phyloP scores from a whole-genome alignment of 257 asterid genomes.

The Solanum piurae region DNA sequence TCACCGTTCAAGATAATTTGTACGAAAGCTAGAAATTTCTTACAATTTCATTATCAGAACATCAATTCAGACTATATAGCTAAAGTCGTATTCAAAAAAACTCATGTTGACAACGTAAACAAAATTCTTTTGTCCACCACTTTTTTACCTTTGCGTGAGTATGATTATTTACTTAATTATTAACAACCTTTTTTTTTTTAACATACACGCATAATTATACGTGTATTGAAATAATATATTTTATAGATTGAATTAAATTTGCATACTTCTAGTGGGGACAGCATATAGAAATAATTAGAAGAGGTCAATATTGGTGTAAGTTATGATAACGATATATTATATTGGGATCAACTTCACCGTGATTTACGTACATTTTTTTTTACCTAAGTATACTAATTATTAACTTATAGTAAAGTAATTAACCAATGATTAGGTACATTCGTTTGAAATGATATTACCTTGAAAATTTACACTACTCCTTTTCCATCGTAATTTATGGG shows the following conservation, averaged over 20 bases:
- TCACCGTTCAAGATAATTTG: background rate
- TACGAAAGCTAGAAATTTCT: background rate
- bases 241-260: background rate
- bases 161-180: background rate
- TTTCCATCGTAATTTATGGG: background rate
- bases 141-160: background rate
- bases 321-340: background rate
- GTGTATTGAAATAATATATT: background rate
- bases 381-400: background rate
- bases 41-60: background rate
- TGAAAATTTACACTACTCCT: background rate
- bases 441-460: background rate
- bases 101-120: background rate
- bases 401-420: background rate
- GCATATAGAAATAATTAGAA: background rate
- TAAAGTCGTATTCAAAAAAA: background rate
- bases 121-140: background rate
- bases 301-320: background rate
- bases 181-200: background rate
- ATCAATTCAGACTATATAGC: background rate
- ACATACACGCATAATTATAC: background rate
- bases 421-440: background rate
- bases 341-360: conserved; percentile 19
- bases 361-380: conserved; percentile 30
- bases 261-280: background rate